Base-by-base conservation (phyloP, 2,329 filamentous ascomycete species). In the Apiospora phragmitis region DNA sequence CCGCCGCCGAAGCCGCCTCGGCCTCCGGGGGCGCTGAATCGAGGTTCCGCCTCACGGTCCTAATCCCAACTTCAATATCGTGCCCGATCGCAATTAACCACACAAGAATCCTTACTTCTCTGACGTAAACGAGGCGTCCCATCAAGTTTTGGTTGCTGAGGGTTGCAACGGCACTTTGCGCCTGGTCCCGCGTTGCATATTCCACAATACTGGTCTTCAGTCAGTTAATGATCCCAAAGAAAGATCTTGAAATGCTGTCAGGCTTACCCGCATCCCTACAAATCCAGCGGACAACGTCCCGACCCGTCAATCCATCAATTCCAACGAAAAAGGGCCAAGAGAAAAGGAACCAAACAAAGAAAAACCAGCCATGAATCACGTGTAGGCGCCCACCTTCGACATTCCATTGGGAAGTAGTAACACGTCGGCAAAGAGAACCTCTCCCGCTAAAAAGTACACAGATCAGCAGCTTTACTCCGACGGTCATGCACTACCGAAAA, bases 241-340 rank as follows among this genome's bases (percentile, higher is more conserved):
- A 49, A 38, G 71, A 9, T 24, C 16, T 68, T 24, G 47, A n/a
- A 4, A 32, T 24, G 21, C 21, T 21, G 16, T 6, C 21, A 69
- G 51, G 90, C 94, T 91, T 91, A 97, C 94, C 96, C 96, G 95
- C 95, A 99, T 94, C 96, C 95, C 95, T 98, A 97, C 92, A 97
- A 89, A 87, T 89, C 90, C 92, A 88, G 85, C 90, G 92, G 92
- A 93, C 92, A 93, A 79, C 87, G 92, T 92, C 93, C 94, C 93
- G 91, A 92, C 92, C 95, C 95, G 95, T 97, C 95, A 98, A 97
- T 93, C 94, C 94, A 96, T 94, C 91, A 89, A 87, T 89, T 96
- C 93, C 94, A 92, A 91, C 90, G 55, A 38, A 62, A n/a, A 94
- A 92, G 80, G 80, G 80, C 83, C 85, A 83, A 84, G 86, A 83